Conservation (phyloP, 805 yeast species). For the Saccharomycopsis olivae region DNA sequence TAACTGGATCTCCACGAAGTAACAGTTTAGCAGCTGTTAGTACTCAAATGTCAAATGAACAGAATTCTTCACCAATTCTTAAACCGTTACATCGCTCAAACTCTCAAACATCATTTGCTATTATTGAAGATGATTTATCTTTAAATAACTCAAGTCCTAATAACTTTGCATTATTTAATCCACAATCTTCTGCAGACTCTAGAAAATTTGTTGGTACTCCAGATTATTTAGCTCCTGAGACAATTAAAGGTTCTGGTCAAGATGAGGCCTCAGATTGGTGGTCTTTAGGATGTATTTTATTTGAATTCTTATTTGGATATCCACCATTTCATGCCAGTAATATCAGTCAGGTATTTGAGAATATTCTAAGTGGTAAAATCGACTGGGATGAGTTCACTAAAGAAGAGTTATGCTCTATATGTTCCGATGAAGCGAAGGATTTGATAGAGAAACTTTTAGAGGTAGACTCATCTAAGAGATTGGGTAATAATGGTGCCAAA, state of each 20-base stretch:
- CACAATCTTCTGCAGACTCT: conserved; percentile 42
- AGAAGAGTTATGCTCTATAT: conserved; percentile 37
- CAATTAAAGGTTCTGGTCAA: conserved; percentile 76
- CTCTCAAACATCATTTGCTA: conserved; percentile 48
- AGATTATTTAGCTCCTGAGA: conserved; percentile 95
- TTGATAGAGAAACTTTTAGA: conserved; percentile 53
- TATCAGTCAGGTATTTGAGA: conserved; percentile 73
- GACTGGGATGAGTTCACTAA: conserved; percentile 72
- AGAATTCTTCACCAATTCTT: conserved; percentile 36
- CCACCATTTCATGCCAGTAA: conserved; percentile 88
- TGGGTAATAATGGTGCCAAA: conserved; percentile 66
- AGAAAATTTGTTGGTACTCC: conserved; percentile 92
- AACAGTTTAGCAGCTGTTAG: conserved; percentile 12
- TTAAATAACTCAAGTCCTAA: conserved; percentile 19
- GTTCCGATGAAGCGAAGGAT: conserved; percentile 53
- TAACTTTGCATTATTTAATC: conserved; percentile 64
- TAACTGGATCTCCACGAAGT: conserved; percentile 9
- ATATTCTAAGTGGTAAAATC: conserved; percentile 61
- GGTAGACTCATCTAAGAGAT: conserved; percentile 51
- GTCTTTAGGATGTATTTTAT: conserved; percentile 93
- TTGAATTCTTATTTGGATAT: conserved; percentile 84
- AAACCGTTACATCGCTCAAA: conserved; percentile 38
- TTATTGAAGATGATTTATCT: conserved; percentile 37
- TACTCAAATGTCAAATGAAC: conserved; percentile 8
- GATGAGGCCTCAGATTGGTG: conserved; percentile 94